Evolutionary conservation across 441 rosid genomes (phyloP).

Genomic region (Euphorbia corollata): DNA sequence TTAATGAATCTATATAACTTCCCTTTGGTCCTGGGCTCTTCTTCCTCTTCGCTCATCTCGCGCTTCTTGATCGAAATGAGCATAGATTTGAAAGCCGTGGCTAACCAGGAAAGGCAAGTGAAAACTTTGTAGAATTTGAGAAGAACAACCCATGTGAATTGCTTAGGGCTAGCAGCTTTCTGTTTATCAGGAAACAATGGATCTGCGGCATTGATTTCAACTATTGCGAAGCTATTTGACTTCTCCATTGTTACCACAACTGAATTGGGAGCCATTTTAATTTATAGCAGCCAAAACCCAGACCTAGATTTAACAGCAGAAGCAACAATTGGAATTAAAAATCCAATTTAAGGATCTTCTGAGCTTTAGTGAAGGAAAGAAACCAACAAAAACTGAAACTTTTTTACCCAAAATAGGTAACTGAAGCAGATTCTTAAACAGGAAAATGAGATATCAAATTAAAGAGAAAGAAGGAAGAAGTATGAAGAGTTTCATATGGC

Average conservation of each 20-base stretch:
- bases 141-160: slow-evolving; percentile 56
- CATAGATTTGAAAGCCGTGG: slow-evolving; percentile 30
- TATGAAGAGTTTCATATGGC: no score
- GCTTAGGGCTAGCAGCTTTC: slow-evolving; percentile 55
- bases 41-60: slow-evolving; percentile 36
- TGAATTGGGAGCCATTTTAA: slow-evolving; percentile 56
- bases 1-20: slow-evolving; percentile 67
- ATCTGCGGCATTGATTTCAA: slow-evolving; percentile 46
- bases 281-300: slow-evolving; percentile 11
- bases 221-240: slow-evolving; percentile 41
- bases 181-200: slow-evolving; percentile 47
- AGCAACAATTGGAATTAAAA: slow-evolving; percentile 14
- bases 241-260: slow-evolving; percentile 63
- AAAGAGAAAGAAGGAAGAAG: no score
- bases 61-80: slow-evolving; percentile 55
- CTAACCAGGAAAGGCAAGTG: slow-evolving; percentile 55
- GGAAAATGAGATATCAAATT: slow-evolving; percentile 17
- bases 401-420: neutral
- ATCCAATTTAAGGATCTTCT: slow-evolving; percentile 22
- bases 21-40: slow-evolving; percentile 52
- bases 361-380: slow-evolving; percentile 15
- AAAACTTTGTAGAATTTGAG: slow-evolving; percentile 58
- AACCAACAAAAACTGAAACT: neutral
- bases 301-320: slow-evolving; percentile 23
- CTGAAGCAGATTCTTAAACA: neutral